Evolutionary conservation across 306 rosid genomes (phyloP).

Genomic region (Medicago lupulina): DNA sequence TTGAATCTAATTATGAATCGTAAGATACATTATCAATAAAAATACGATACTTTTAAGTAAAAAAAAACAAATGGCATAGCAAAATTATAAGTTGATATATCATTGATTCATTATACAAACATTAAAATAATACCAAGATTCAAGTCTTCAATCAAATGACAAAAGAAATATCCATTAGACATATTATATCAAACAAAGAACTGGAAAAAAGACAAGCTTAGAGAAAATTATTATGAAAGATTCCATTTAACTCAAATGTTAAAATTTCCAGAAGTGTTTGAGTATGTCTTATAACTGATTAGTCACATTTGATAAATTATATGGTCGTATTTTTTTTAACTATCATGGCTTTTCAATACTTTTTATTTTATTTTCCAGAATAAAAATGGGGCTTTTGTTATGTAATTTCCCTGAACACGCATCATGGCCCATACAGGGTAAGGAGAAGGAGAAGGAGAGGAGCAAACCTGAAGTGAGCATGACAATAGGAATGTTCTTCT

Average conservation of each 20-base stretch:
- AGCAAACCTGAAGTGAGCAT: constrained; percentile 94
- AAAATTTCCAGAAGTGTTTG: background rate
- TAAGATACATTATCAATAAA: background rate
- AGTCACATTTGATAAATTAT: constrained; percentile 10
- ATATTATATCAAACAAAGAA: constrained; percentile 8
- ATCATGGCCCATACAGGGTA: constrained; percentile 1
- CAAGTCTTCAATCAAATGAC: background rate
- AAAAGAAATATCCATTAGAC: constrained; percentile 1
- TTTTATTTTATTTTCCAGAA: background rate
- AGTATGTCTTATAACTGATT: background rate
- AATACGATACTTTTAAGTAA: background rate
- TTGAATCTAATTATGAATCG: background rate
- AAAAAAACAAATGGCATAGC: background rate
- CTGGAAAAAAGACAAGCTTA: background rate
- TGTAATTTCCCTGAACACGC: background rate
- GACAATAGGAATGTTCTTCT: constrained; percentile 77
- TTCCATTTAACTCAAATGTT: constrained; percentile 6
- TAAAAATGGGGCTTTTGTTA: background rate
- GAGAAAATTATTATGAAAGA: background rate
- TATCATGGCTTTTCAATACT: constrained; percentile 7
- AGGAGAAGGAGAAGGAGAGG: constrained; percentile 7
- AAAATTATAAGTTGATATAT: background rate
- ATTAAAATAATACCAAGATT: background rate
- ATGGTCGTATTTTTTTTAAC: constrained; percentile 1
- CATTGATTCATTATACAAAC: background rate